These are phyloP conservation scores for Cladobotryum mycophilum DNA, from an alignment of 2,329 filamentous ascomycete species.

Conservation along the genomic window DNA sequence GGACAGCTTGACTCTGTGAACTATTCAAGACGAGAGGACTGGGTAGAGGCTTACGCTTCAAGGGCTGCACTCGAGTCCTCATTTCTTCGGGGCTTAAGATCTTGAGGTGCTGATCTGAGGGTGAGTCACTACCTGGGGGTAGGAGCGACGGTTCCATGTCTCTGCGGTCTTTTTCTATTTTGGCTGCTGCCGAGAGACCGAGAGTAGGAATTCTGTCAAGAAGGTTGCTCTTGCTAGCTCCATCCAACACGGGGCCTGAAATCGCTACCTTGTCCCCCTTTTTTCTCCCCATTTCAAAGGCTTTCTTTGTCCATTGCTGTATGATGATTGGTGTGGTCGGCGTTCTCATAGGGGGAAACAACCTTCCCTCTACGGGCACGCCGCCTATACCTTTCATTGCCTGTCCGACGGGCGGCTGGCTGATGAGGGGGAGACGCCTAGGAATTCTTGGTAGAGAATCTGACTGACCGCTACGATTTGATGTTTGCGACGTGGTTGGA, in stretches of 20 bases:
- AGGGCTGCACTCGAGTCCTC: constrained; percentile 27
- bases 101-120: constrained; percentile 25
- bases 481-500: no score
- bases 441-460: neutral
- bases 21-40: neutral
- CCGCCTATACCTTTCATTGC: constrained; percentile 31
- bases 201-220: constrained; percentile 42
- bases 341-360: constrained; percentile 36
- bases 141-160: constrained; percentile 25
- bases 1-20: constrained; percentile 1
- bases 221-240: constrained; percentile 31
- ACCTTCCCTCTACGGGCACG: constrained; percentile 32
- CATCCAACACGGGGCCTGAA: constrained; percentile 41
- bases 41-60: constrained; percentile 34
- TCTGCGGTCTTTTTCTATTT: constrained; percentile 39
- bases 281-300: constrained; percentile 20
- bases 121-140: constrained; percentile 28
- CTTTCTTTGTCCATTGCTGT: constrained; percentile 13
- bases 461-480: no score
- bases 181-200: constrained; percentile 43
- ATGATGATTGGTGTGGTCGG: constrained; percentile 17
- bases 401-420: constrained; percentile 31
- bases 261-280: constrained; percentile 39
- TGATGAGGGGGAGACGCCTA: constrained; percentile 31
- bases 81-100: constrained; percentile 27